A percentile compares a stretch with the other conserved stretches of the same genome.
These are phyloP conservation scores for Allantophomopsis lycopodina DNA, from an alignment of 2,329 filamentous ascomycete genomes.

Conservation along the genomic window DNA sequence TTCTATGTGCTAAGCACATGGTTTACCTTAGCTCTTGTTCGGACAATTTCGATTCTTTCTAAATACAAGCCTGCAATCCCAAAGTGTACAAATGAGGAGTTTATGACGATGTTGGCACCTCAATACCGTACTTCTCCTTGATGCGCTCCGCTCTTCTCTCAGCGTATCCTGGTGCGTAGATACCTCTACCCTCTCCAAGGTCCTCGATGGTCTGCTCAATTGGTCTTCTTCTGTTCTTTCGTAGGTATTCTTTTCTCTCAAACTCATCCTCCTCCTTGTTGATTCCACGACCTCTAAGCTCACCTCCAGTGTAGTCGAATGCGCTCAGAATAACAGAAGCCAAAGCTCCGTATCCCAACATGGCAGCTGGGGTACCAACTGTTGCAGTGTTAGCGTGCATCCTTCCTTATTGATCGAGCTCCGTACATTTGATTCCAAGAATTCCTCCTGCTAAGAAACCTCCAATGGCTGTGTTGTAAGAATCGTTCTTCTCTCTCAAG, in stretches of 20 bases:
- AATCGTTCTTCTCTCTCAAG: slow-evolving; percentile 54
- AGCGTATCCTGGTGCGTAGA: slow-evolving; percentile 52
- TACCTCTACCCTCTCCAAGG: slow-evolving; percentile 61
- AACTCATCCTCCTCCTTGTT: slow-evolving; percentile 45
- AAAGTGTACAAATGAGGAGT: slow-evolving; percentile 3
- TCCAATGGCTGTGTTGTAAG: slow-evolving; percentile 47
- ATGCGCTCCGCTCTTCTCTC: slow-evolving; percentile 54
- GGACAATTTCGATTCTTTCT: too few relatives aligned
- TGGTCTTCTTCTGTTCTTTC: slow-evolving; percentile 47
- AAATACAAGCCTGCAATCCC: too few relatives aligned
- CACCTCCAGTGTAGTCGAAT: slow-evolving; percentile 50
- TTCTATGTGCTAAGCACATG: too few relatives aligned
- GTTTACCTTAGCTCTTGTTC: too few relatives aligned
- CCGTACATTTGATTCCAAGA: slow-evolving; percentile 45
- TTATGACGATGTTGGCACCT: slow-evolving; percentile 30
- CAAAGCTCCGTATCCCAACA: slow-evolving; percentile 48
- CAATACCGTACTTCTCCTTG: slow-evolving; percentile 57
- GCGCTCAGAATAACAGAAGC: slow-evolving; percentile 40
- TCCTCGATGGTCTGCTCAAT: slow-evolving; percentile 52
- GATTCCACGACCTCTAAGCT: slow-evolving; percentile 33
- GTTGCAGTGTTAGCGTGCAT: not conserved
- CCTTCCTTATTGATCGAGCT: not conserved
- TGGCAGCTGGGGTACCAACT: slow-evolving; percentile 48
- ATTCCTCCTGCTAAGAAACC: slow-evolving; percentile 51
- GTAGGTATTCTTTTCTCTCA: slow-evolving; percentile 44